Evolutionary conservation across 208 protist genomes (phyloP).

Genomic region (Crithidia thermophila): DNA sequence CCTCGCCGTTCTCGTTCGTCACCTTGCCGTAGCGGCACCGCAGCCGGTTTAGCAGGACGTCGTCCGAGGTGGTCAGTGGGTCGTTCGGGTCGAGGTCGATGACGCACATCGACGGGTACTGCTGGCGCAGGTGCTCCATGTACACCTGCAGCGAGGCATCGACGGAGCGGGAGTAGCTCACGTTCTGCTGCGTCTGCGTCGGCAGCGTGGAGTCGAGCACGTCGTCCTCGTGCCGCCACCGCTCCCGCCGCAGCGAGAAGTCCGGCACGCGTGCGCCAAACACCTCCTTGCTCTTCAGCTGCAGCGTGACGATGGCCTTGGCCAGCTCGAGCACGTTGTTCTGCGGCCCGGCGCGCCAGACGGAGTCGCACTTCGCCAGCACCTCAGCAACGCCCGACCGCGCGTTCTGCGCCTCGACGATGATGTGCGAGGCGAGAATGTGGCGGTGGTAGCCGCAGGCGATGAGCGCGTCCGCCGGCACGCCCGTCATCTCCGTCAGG

Average conservation of each 20-base stretch:
- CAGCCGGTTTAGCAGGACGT: conserved; percentile 70
- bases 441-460: conserved; percentile 83
- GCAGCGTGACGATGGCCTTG: conserved; percentile 65
- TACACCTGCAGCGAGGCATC: conserved; percentile 69
- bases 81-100: conserved; percentile 81
- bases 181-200: conserved; percentile 25
- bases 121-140: conserved; percentile 53
- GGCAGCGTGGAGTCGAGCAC: conserved; percentile 73
- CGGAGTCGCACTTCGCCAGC: conserved; percentile 56
- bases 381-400: conserved; percentile 64
- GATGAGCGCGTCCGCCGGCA: conserved; percentile 75
- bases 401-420: conserved; percentile 81
- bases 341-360: conserved; percentile 46
- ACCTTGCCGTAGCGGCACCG: conserved; percentile 89
- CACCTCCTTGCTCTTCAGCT: conserved; percentile 81
- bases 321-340: conserved; percentile 61
- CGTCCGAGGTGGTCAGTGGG: conserved; percentile 48
- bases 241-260: conserved; percentile 67
- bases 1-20: conserved; percentile 36
- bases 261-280: conserved; percentile 84
- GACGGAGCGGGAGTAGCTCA: conserved; percentile 38
- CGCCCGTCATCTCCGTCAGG: conserved; percentile 41
- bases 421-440: conserved; percentile 67
- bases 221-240: conserved; percentile 66
- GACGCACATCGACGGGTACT: conserved; percentile 68